A percentile compares a stretch with the other conserved stretches of the same genome.
Conservation (phyloP, 306 rosid genomes). For the Trifolium pratense region DNA sequence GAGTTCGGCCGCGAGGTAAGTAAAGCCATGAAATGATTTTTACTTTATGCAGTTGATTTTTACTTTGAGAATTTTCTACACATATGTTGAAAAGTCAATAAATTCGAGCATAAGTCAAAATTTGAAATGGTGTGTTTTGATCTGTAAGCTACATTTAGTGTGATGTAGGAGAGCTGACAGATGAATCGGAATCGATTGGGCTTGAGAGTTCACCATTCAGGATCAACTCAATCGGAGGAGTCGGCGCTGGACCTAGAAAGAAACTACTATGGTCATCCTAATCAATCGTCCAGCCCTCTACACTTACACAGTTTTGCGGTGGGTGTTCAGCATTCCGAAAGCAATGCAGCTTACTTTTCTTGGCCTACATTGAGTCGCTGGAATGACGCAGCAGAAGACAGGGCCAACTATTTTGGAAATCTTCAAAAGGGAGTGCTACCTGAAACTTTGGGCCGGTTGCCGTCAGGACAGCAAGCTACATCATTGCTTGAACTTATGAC, state of each 20-base stretch:
- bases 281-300: slow-evolving; percentile 75
- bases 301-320: slow-evolving; percentile 81
- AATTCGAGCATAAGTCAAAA: slow-evolving; percentile 32
- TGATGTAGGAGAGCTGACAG: slow-evolving; percentile 68
- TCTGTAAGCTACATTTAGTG: not conserved
- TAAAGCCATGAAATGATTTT: slow-evolving; percentile 27
- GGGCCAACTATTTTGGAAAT: slow-evolving; percentile 89
- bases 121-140: slow-evolving; percentile 31
- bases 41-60: slow-evolving; percentile 16
- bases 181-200: slow-evolving; percentile 72
- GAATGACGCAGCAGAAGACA: slow-evolving; percentile 87
- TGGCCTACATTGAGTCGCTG: slow-evolving; percentile 95
- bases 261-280: slow-evolving; percentile 62
- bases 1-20: too few species aligned
- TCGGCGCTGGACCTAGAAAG: slow-evolving; percentile 86
- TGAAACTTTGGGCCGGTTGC: slow-evolving; percentile 84
- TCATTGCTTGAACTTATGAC: slow-evolving; percentile 99
- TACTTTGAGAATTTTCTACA: slow-evolving; percentile 27
- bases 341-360: slow-evolving; percentile 92
- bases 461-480: slow-evolving; percentile 93
- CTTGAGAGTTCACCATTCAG: slow-evolving; percentile 72
- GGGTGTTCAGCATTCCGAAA: slow-evolving; percentile 85
- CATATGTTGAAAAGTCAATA: slow-evolving; percentile 25
- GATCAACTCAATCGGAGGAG: slow-evolving; percentile 86
- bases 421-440: slow-evolving; percentile 97